Evolutionary conservation across 2,329 filamentous ascomycete species (phyloP).

Genomic region (Penicillium psychrosexuale): DNA sequence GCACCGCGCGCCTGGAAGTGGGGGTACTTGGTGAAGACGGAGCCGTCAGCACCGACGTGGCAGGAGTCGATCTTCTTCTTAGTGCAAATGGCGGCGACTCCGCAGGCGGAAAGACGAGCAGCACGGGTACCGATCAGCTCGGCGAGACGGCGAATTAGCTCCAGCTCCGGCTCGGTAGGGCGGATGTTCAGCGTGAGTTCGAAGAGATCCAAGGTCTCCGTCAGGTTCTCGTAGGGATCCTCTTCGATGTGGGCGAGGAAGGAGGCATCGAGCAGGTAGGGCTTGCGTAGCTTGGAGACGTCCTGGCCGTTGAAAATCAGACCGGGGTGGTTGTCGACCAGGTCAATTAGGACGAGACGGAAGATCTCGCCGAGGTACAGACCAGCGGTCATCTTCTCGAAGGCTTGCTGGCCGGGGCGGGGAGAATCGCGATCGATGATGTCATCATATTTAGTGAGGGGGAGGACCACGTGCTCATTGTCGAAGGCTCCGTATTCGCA

Average conservation of each 20-base stretch:
- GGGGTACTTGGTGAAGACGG: slow-evolving; percentile 98
- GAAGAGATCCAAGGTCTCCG: slow-evolving; percentile 82
- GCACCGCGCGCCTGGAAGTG: slow-evolving; percentile 95
- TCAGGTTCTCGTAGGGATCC: slow-evolving; percentile 92
- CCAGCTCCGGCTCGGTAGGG: slow-evolving; percentile 73
- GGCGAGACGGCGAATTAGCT: slow-evolving; percentile 81
- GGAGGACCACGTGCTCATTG: slow-evolving; percentile 85
- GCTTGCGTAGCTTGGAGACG: slow-evolving; percentile 72
- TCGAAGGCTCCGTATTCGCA: slow-evolving; percentile 98
- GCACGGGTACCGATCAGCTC: slow-evolving; percentile 94
- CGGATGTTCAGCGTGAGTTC: slow-evolving; percentile 68
- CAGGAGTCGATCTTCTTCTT: slow-evolving; percentile 87
- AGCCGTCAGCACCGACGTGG: slow-evolving; percentile 95
- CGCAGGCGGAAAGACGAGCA: slow-evolving; percentile 87
- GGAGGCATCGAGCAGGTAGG: slow-evolving; percentile 87
- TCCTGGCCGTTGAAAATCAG: slow-evolving; percentile 83
- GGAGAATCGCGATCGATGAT: slow-evolving; percentile 89
- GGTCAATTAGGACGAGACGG: slow-evolving; percentile 78
- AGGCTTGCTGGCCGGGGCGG: slow-evolving; percentile 87
- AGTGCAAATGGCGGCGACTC: slow-evolving; percentile 92
- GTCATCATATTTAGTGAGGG: slow-evolving; percentile 78
- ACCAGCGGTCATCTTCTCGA: slow-evolving; percentile 97
- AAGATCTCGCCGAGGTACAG: slow-evolving; percentile 94
- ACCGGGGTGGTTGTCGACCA: slow-evolving; percentile 72
- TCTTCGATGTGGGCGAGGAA: slow-evolving; percentile 93